Percentiles rank a stretch among this genome's conserved stretches.
Conservation (phyloP, 1,284 basidiomycete species). For the Apiotrichum porosum region DNA sequence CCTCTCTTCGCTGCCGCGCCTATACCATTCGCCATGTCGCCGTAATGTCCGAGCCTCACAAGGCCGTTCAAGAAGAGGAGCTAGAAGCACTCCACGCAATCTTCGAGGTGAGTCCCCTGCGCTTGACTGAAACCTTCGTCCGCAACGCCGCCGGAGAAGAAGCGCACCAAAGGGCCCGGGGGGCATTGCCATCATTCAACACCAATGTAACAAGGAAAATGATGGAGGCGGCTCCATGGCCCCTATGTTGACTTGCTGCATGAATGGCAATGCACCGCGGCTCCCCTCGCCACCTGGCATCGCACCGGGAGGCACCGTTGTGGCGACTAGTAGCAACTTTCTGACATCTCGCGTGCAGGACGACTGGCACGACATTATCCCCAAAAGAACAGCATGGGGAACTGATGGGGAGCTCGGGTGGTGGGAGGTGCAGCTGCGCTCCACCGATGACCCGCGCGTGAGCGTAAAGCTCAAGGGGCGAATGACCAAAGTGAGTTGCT, state of each 20-base stretch:
- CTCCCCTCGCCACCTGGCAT: too few relatives aligned
- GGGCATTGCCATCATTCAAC: too few relatives aligned
- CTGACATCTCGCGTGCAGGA: slow-evolving; percentile 26
- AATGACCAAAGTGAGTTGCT: slow-evolving; percentile 40
- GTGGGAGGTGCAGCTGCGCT: slow-evolving; percentile 40
- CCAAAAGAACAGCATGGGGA: slow-evolving; percentile 46
- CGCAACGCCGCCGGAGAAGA: too few relatives aligned
- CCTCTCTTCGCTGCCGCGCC: background rate
- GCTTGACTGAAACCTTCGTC: too few relatives aligned
- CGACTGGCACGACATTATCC: slow-evolving; percentile 44
- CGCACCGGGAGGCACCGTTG: too few relatives aligned
- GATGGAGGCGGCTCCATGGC: too few relatives aligned
- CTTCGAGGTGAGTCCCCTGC: slow-evolving; percentile 27
- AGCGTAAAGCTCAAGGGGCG: slow-evolving; percentile 37
- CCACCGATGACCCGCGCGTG: slow-evolving; percentile 36
- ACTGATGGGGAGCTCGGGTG: slow-evolving; percentile 39
- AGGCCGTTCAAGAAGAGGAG: slow-evolving; percentile 43
- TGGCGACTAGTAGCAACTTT: too few relatives aligned
- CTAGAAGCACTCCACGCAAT: slow-evolving; percentile 44
- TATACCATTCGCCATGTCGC: background rate
- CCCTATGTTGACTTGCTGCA: too few relatives aligned
- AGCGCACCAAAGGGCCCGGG: too few relatives aligned
- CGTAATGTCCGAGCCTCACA: slow-evolving; percentile 37
- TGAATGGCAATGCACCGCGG: too few relatives aligned
- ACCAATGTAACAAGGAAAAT: too few relatives aligned